Conservation (phyloP, 441 rosid genomes). For the Melastoma candidum region DNA sequence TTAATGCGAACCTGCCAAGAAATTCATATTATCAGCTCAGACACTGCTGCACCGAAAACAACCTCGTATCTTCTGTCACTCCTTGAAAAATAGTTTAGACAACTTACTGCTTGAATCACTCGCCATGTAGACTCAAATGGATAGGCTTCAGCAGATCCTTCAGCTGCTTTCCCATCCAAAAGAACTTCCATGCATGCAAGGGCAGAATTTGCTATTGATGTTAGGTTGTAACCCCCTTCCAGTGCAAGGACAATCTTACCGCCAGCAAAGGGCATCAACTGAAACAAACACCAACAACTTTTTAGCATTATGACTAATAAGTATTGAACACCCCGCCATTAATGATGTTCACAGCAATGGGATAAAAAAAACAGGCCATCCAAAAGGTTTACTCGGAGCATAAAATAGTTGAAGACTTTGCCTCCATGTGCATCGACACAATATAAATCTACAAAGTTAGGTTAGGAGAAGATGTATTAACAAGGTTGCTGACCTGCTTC, state of each 20-base stretch:
- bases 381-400: not conserved
- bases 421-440: too few species aligned
- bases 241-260: slow-evolving; percentile 81
- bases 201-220: slow-evolving; percentile 70
- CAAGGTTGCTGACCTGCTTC: slow-evolving; percentile 49
- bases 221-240: slow-evolving; percentile 96
- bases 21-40: slow-evolving; percentile 11
- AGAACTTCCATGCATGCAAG: slow-evolving; percentile 84
- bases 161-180: slow-evolving; percentile 41
- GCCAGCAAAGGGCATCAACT: slow-evolving; percentile 79
- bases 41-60: slow-evolving; percentile 2
- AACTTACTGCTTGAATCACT: slow-evolving; percentile 61
- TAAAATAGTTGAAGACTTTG: not conserved
- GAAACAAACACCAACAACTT: slow-evolving; percentile 12
- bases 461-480: not conserved
- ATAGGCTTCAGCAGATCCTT: slow-evolving; percentile 51
- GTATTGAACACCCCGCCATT: not conserved
- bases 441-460: too few species aligned
- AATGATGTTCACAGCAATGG: not conserved
- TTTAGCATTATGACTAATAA: not conserved
- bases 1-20: slow-evolving; percentile 56
- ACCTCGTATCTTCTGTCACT: slow-evolving; percentile 2
- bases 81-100: slow-evolving; percentile 10
- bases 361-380: not conserved
- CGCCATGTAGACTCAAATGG: slow-evolving; percentile 89